These are phyloP conservation scores for Euphrasia arctica DNA, from an alignment of 305 asterid species.

Conservation along the genomic window DNA sequence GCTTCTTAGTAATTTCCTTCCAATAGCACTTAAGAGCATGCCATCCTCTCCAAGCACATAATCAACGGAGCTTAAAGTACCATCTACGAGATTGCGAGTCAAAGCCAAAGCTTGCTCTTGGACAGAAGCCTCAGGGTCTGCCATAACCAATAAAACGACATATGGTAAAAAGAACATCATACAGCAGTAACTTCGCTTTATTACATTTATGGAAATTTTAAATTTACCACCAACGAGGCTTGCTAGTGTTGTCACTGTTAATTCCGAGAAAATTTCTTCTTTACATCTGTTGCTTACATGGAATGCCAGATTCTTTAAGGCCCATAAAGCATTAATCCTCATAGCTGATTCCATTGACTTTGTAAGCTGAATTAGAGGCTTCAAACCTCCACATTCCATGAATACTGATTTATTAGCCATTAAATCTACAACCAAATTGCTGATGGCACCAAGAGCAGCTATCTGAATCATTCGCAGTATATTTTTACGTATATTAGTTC, in stretches of 20 bases:
- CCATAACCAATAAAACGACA: constrained; percentile 27
- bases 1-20: constrained; percentile 58
- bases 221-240: constrained; percentile 78
- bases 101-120: constrained; percentile 89
- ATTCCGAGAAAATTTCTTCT: constrained; percentile 74
- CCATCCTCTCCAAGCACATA: constrained; percentile 67
- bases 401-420: constrained; percentile 53
- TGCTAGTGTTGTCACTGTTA: constrained; percentile 55
- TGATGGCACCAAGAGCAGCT: constrained; percentile 82
- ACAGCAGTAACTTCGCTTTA: constrained; percentile 11
- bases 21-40: constrained; percentile 67
- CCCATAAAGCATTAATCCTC: constrained; percentile 68
- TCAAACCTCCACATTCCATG: constrained; percentile 74
- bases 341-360: constrained; percentile 80
- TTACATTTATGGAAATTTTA: constrained; percentile 18
- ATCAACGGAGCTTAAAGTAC: constrained; percentile 52
- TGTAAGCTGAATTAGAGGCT: constrained; percentile 77
- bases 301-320: constrained; percentile 77
- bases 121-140: constrained; percentile 82
- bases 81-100: constrained; percentile 80
- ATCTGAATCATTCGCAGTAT: constrained; percentile 38
- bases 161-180: constrained; percentile 27
- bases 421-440: constrained; percentile 79
- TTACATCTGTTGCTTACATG: constrained; percentile 65
- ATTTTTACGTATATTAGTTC: neutral